Evolutionary conservation across 176 grass and related monocot genomes (phyloP), one percentile per base, ranked within the genome.

Genomic region (Zoysia japonica): DNA sequence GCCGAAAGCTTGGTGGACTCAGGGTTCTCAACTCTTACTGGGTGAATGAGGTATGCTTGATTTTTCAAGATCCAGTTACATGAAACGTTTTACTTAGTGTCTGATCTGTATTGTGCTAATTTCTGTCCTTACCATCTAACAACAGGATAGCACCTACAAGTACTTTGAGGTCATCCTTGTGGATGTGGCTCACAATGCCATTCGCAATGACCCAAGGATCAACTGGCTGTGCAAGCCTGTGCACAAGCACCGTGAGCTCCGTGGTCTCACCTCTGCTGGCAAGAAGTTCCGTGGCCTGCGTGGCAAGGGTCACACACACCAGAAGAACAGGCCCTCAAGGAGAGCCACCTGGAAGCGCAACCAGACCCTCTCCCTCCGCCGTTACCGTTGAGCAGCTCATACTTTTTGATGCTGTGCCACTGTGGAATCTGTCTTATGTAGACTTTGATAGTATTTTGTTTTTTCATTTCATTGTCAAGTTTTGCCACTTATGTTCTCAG

Each of bases 21-120:
- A 87, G 89, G 68, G 93, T 97, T 65, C 90, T 97, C 55, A 97
- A 97, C 88, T 97, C 90, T 45, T 97, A 97, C 67, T 93, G 93
- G 93, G 66, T 97, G 67, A 97, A 97, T 59, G 93, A 97, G 93
- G 93, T 96, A 87, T 38, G 12, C 42, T 71, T 76, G 6, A 75
- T 1, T 28, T 71, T 37, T 12, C 35, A 28, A 9, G 56, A 20
- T 36, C 20, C 9, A 4, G 20, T 61, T 36, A 61, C 20, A 61
- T 61, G 59, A 36, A 4, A 1, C 2, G 3, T 2, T 1, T 36
- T 2, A 9, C n/a, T 9, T 20, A 1, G 11, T 35, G 19, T 11
- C 59, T 36, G 3, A 3, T 54, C 1, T 65, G 1, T 8, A 5
- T 0, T 57, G 28, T 3, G 3, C 46, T 72, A 17, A 78, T 12